Evolutionary conservation across 2,329 filamentous ascomycete species (phyloP).

Genomic region (Trichoderma breve): DNA sequence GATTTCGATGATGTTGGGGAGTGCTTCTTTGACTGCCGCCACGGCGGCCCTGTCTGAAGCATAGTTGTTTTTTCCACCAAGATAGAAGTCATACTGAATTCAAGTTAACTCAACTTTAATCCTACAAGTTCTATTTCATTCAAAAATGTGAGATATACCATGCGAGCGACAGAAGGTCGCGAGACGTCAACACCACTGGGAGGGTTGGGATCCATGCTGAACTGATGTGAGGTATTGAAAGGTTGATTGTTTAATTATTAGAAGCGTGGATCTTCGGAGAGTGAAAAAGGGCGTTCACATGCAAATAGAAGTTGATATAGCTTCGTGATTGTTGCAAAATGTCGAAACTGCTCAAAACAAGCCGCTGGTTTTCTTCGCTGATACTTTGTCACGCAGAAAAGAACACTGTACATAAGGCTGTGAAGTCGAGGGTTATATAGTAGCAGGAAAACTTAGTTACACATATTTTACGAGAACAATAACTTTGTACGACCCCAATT

Average conservation of each 20-base stretch:
- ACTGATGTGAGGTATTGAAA: background rate
- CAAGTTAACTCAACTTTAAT: background rate
- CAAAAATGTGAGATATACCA: background rate
- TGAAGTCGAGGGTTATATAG: background rate
- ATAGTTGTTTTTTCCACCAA: slow-evolving; percentile 7
- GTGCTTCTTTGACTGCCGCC: background rate
- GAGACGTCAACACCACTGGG: background rate
- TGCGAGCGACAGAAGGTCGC: slow-evolving; percentile 1
- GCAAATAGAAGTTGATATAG: background rate
- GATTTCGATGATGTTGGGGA: background rate
- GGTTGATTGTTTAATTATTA: background rate
- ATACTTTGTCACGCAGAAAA: background rate
- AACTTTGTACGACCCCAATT: background rate
- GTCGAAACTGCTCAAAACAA: background rate
- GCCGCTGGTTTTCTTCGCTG: background rate
- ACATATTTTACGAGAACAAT: background rate
- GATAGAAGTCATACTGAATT: slow-evolving; percentile 4
- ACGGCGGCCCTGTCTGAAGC: slow-evolving; percentile 1
- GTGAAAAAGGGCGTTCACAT: background rate
- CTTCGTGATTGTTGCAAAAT: background rate
- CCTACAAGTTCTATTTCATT: background rate
- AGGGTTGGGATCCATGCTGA: background rate
- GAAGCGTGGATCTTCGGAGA: background rate
- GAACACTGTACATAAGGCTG: background rate
- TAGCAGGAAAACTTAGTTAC: background rate